phyloP scores from a whole-genome alignment of 306 rosid genomes.

The Albizia julibrissin region DNA sequence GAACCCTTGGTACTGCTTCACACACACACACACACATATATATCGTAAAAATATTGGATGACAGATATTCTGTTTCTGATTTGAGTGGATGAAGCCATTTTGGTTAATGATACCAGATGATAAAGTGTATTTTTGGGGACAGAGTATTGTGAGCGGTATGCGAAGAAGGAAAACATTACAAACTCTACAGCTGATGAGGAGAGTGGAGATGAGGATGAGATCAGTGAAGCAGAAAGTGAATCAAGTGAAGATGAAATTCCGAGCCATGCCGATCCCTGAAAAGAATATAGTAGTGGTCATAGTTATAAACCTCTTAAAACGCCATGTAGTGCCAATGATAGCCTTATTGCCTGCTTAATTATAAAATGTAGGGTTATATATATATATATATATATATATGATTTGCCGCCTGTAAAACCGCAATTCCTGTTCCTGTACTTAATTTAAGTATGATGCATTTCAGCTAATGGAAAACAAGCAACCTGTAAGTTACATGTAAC shows the following conservation, averaged over 20 bases:
- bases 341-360: slow-evolving; percentile 31
- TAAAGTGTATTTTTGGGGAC: slow-evolving; percentile 41
- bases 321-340: slow-evolving; percentile 46
- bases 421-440: slow-evolving; percentile 32
- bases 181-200: slow-evolving; percentile 72
- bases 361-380: slow-evolving; percentile 45
- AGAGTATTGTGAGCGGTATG: slow-evolving; percentile 95
- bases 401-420: slow-evolving; percentile 46
- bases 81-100: slow-evolving; percentile 26
- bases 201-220: slow-evolving; percentile 72
- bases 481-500: slow-evolving; percentile 16
- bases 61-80: neutral
- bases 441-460: slow-evolving; percentile 2
- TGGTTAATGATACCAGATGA: slow-evolving; percentile 11
- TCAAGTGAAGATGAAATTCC: slow-evolving; percentile 90
- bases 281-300: slow-evolving; percentile 30
- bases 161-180: slow-evolving; percentile 69
- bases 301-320: slow-evolving; percentile 25
- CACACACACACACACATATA: neutral
- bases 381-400: neutral
- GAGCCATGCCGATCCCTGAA: slow-evolving; percentile 79
- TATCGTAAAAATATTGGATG: neutral
- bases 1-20: slow-evolving; percentile 22
- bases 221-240: slow-evolving; percentile 68
- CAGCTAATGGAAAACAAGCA: slow-evolving; percentile 30